These are phyloP conservation scores for Apiospora hydei DNA, from an alignment of 2,329 filamentous ascomycete species.

Conservation along the genomic window DNA sequence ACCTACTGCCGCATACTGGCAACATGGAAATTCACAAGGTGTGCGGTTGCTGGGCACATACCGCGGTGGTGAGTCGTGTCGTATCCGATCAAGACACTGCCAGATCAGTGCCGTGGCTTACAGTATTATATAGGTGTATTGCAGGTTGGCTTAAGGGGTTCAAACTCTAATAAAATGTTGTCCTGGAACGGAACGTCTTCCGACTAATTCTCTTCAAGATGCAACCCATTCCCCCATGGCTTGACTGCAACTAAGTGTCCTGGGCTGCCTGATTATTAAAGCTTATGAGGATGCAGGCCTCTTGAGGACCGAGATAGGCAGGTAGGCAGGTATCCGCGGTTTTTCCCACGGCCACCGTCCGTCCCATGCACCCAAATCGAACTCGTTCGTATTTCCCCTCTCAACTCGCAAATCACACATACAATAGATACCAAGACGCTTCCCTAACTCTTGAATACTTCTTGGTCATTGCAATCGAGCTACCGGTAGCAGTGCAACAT, in stretches of 20 bases:
- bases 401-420: neutral
- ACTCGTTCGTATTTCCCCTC: neutral
- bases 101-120: neutral
- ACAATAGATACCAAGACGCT: neutral
- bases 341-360: neutral
- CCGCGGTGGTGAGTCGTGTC: neutral
- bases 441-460: neutral
- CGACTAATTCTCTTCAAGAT: slow-evolving; percentile 18
- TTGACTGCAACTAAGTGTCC: slow-evolving; percentile 5
- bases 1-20: neutral
- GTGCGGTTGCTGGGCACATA: neutral
- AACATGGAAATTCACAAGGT: neutral
- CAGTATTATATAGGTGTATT: neutral
- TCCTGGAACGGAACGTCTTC: slow-evolving; percentile 10
- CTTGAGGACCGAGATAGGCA: neutral
- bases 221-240: neutral
- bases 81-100: slow-evolving; percentile 3
- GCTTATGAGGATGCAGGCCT: slow-evolving; percentile 13
- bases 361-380: neutral
- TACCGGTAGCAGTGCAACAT: slow-evolving; percentile 8
- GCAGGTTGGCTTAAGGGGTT: slow-evolving; percentile 1
- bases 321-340: neutral
- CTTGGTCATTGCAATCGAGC: neutral
- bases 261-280: slow-evolving; percentile 13
- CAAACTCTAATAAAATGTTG: slow-evolving; percentile 4